Evolutionary conservation across 2,329 filamentous ascomycete genomes (phyloP).

Genomic region (Epichloe uncinata): DNA sequence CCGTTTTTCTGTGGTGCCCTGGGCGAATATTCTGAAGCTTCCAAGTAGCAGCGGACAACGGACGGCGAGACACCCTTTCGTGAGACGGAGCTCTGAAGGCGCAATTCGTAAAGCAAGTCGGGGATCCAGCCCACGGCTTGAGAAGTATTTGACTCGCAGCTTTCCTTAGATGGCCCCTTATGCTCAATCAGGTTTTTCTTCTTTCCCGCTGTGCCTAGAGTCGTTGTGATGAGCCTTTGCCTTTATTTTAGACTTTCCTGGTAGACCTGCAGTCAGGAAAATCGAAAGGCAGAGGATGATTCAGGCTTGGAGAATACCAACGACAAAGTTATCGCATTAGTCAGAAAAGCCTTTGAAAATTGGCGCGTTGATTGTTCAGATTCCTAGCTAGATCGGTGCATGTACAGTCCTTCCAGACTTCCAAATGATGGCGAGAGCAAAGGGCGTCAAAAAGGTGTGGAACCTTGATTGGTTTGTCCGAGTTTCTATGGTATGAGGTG

Average conservation of each 20-base stretch:
- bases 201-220: background rate
- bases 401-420: background rate
- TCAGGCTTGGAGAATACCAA: background rate
- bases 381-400: background rate
- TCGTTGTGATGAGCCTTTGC: background rate
- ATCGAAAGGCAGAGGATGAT: background rate
- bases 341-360: background rate
- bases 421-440: background rate
- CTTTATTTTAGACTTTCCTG: background rate
- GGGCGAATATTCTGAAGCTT: background rate
- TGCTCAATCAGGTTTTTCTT: background rate
- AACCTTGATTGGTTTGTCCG: background rate
- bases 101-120: background rate
- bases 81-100: slow-evolving; percentile 6
- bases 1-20: background rate
- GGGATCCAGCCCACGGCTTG: slow-evolving; percentile 6
- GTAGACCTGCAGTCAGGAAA: slow-evolving; percentile 1
- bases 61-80: slow-evolving; percentile 1
- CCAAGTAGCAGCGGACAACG: background rate
- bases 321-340: background rate
- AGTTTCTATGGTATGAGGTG: background rate
- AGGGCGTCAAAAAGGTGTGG: background rate
- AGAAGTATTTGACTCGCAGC: background rate
- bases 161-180: background rate
- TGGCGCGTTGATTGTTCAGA: background rate